Evolutionary conservation across 441 rosid species (phyloP).

Genomic region (Aleurites moluccanus): DNA sequence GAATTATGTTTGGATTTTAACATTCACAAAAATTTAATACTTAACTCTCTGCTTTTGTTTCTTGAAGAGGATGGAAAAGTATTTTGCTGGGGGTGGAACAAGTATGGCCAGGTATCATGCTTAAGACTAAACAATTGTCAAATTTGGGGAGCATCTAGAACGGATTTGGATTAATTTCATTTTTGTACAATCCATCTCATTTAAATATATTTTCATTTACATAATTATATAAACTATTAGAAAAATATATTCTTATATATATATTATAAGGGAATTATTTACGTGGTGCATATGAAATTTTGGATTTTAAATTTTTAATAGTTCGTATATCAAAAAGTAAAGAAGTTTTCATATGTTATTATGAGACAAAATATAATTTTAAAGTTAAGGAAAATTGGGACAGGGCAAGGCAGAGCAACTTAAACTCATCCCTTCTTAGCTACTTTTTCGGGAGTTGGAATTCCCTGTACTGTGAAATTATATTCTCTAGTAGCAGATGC

Average conservation of each 20-base stretch:
- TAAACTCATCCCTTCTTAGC: not conserved
- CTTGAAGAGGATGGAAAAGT: conserved; percentile 67
- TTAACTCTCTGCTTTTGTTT: conserved; percentile 24
- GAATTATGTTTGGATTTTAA: not conserved
- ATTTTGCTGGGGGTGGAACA: conserved; percentile 99
- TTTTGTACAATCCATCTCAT: not conserved
- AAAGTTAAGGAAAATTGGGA: not conserved
- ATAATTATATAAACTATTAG: not conserved
- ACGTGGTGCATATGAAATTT: not conserved
- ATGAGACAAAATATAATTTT: not conserved
- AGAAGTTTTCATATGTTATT: not conserved
- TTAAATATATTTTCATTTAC: not conserved
- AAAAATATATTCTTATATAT: not conserved
- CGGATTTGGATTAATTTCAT: conserved; percentile 8
- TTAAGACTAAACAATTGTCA: not conserved
- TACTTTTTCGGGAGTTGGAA: not conserved
- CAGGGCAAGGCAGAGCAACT: not conserved
- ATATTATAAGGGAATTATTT: not conserved
- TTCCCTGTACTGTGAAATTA: not conserved
- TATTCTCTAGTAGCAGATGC: not conserved
- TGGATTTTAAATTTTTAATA: not conserved
- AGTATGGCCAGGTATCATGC: conserved; percentile 88
- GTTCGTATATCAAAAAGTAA: not conserved
- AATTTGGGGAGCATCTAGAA: not conserved
- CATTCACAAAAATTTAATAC: not conserved